Evolutionary conservation across 2,329 filamentous ascomycete genomes (phyloP).

Genomic region (Neodidymelliopsis sp.): DNA sequence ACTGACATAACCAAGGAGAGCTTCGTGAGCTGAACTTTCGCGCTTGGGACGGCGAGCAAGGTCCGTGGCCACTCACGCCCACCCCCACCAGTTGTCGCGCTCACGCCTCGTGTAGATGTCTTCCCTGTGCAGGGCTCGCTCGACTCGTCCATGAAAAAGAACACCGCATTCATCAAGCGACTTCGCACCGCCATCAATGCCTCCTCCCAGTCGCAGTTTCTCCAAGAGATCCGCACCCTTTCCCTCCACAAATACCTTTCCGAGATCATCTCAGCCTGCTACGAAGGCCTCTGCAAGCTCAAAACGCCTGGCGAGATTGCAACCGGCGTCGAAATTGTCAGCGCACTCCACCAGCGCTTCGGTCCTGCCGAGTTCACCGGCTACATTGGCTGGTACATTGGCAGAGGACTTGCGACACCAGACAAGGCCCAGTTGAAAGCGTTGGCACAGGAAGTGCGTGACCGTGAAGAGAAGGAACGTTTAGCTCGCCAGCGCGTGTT

Average conservation of each 20-base stretch:
- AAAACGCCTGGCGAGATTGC: slow-evolving; percentile 92
- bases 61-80: slow-evolving; percentile 56
- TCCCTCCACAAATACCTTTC: slow-evolving; percentile 97
- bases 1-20: slow-evolving; percentile 69
- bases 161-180: slow-evolving; percentile 97
- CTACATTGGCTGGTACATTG: slow-evolving; percentile 90
- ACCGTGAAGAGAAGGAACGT: slow-evolving; percentile 95
- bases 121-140: slow-evolving; percentile 80
- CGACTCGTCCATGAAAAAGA: slow-evolving; percentile 96
- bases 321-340: slow-evolving; percentile 89
- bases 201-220: slow-evolving; percentile 80
- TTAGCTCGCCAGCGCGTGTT: slow-evolving; percentile 84
- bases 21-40: slow-evolving; percentile 86
- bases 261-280: slow-evolving; percentile 94
- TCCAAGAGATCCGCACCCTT: slow-evolving; percentile 87
- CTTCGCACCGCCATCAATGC: slow-evolving; percentile 87
- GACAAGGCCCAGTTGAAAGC: slow-evolving; percentile 85
- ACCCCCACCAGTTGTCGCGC: slow-evolving; percentile 11
- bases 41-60: slow-evolving; percentile 88
- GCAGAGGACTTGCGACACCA: slow-evolving; percentile 87
- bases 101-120: slow-evolving; percentile 65
- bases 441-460: slow-evolving; percentile 79
- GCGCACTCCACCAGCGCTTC: slow-evolving; percentile 94
- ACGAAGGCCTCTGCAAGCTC: slow-evolving; percentile 89
- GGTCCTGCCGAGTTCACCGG: slow-evolving; percentile 89